These are phyloP conservation scores for Mycosphaerella sp. DNA, from an alignment of 2,329 filamentous ascomycete species.

Conservation along the genomic window DNA sequence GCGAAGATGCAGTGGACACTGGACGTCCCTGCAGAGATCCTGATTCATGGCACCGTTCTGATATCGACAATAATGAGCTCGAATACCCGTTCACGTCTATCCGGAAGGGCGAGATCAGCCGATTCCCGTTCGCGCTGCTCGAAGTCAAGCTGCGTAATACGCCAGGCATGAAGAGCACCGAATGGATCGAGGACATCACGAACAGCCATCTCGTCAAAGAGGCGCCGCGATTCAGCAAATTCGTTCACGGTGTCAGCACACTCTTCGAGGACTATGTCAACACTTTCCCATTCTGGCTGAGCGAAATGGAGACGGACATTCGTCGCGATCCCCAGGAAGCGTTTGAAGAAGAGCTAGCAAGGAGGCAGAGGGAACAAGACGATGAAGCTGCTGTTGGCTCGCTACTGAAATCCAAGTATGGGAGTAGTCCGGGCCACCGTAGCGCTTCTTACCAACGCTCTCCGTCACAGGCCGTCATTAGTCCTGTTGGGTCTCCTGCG, in stretches of 20 bases:
- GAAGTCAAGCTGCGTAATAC: constrained; percentile 72
- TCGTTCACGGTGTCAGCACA: constrained; percentile 84
- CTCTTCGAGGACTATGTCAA: constrained; percentile 95
- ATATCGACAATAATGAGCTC: constrained; percentile 79
- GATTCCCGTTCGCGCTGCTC: constrained; percentile 83
- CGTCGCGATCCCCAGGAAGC: constrained; percentile 84
- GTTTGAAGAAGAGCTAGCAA: constrained; percentile 85
- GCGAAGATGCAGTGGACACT: constrained; percentile 65
- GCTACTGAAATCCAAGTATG: constrained; percentile 56
- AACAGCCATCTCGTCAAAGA: constrained; percentile 86
- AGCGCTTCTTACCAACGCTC: constrained; percentile 13
- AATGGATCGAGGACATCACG: constrained; percentile 91
- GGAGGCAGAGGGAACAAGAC: constrained; percentile 71
- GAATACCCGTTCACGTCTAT: constrained; percentile 82
- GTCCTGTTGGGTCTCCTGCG: constrained; percentile 59
- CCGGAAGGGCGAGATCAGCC: constrained; percentile 82
- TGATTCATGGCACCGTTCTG: constrained; percentile 80
- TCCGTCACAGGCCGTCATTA: constrained; percentile 59
- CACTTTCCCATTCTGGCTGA: constrained; percentile 91
- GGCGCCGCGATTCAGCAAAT: constrained; percentile 89
- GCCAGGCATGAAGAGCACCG: constrained; percentile 59
- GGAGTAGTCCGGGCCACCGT: constrained; percentile 31
- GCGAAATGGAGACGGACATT: constrained; percentile 87
- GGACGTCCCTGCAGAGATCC: constrained; percentile 86
- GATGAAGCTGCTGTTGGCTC: constrained; percentile 87